Evolutionary conservation across 176 grass and related monocot genomes (phyloP), one percentile per base, ranked within the genome.

Genomic region (Guadua angustifolia): DNA sequence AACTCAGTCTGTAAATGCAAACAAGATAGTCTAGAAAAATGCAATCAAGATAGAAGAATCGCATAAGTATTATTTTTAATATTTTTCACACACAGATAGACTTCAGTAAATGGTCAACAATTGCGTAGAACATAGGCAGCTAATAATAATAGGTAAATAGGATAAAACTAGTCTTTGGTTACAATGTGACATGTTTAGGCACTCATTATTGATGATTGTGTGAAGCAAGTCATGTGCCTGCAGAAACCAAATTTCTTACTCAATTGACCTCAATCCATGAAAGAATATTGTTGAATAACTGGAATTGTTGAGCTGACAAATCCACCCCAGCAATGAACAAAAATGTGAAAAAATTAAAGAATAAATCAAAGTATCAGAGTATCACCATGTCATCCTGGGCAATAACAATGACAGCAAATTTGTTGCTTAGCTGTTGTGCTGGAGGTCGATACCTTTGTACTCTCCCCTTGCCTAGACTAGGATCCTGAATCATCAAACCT

Each of bases 161-260:
- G 9, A 85, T 22, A 58, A 84, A 24, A 5, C 68, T 83, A 87
- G 58, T 59, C 55, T 81, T 46, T 6, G 8, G 73, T 65, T 81
- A 87, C 75, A 92, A 73, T 77, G 71, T 89, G 59, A n/a, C 60
- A 74, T 66, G 57, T 84, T 78, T 39, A 80, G 82, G 87, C 57
- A 85, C 74, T 86, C 89, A 82, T 89, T 83, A 84, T 91, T 78
- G 78, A 91, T 72, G 62, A 87, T 60, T 87, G 85, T 24, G 82
- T 21, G 84, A 88, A 92, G 84, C 82, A 89, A 90, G 84, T 97
- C 91, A 94, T 92, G 89, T 92, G 87, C 89, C 94, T 97, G 84
- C 85, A 94, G 76, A 88, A 91, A 97, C 67, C 84, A 94, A 93
- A 90, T 83, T 69, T 49, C 67, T 90, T 82, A 52, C 80, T 87